Base-by-base conservation (phyloP, 169 alveolate species). In the Plasmodium vivax region DNA sequence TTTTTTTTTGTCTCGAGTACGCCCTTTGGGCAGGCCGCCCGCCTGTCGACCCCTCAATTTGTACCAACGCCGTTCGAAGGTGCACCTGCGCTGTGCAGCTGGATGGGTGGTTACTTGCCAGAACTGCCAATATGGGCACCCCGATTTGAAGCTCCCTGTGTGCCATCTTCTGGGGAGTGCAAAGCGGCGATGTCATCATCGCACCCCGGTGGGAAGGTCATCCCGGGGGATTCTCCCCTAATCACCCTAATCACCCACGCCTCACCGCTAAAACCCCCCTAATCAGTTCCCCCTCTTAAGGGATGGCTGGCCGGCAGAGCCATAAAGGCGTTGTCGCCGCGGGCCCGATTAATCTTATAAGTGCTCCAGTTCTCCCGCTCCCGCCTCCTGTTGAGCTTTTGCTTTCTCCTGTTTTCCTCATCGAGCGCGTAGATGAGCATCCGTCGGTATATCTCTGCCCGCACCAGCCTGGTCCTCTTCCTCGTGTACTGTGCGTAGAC, bases 361-460 rank as follows among this genome's bases (percentile, higher is more conserved):
- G 34, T 82, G 23, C 82, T 91, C 95, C 96, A 95, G 34, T 87
- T 83, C 51, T 90, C 95, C 30, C 74, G 62, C 58, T 82, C 96
- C 9, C 97, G 38, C 34, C 96, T 87, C 72, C 84, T 95, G 27
- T 94, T 85, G 34, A 95, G 80, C 32, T 83, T 88, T 84, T 95
- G 96, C 58, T 87, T 94, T 45, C 97, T 93, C 62, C 96, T 81
- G 45, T 95, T 84, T 84, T 93, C 95, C 93, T 95, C 97, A 83
- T 95, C 97, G n/a, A 93, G 82, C 1, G 97, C 95, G 71, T 95
- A 95, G 32, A 95, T 84, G 43, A 95, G 95, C 96, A 93, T 90
- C 41, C 97, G n/a, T 68, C 97, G 79, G 75, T 95, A 93, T 32
- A 93, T 92, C 74, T 95, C 97, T 62, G 96, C 97, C 27, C 96